phyloP scores from a whole-genome alignment of 2,329 filamentous ascomycete genomes.

The Monosporascus cannonballus region DNA sequence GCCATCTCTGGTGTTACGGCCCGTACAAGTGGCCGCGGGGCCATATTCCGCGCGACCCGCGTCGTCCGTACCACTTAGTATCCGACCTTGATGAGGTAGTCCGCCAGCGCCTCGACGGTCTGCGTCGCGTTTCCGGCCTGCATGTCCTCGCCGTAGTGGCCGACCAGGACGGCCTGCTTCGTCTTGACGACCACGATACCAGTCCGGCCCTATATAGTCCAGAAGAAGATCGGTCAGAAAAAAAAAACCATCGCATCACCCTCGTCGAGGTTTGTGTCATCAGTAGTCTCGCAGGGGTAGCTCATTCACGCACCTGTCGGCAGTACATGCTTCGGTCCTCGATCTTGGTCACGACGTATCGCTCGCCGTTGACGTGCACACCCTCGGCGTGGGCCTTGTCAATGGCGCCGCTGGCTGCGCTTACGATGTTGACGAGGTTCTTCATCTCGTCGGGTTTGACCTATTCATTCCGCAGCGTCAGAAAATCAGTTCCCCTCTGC shows the following conservation, averaged over 20 bases:
- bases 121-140: conserved; percentile 70
- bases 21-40: too few species aligned
- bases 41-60: not conserved
- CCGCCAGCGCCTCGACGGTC: conserved; percentile 76
- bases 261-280: too few species aligned
- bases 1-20: too few species aligned
- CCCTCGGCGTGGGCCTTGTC: conserved; percentile 67
- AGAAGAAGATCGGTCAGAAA: not conserved
- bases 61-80: conserved; percentile 51
- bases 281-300: too few species aligned
- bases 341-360: conserved; percentile 70
- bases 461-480: conserved; percentile 32
- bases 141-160: conserved; percentile 71
- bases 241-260: not conserved
- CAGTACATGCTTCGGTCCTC: conserved; percentile 78
- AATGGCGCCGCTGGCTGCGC: conserved; percentile 38
- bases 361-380: conserved; percentile 67
- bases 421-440: conserved; percentile 47
- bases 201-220: conserved; percentile 55
- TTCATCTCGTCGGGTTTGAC: conserved; percentile 56
- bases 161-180: conserved; percentile 79
- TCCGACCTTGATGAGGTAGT: conserved; percentile 74
- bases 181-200: conserved; percentile 84
- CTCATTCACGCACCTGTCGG: conserved; percentile 61
- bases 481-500: not conserved